Evolutionary conservation across 2,329 filamentous ascomycete genomes (phyloP).

Genomic region (Talaromyces sp.): DNA sequence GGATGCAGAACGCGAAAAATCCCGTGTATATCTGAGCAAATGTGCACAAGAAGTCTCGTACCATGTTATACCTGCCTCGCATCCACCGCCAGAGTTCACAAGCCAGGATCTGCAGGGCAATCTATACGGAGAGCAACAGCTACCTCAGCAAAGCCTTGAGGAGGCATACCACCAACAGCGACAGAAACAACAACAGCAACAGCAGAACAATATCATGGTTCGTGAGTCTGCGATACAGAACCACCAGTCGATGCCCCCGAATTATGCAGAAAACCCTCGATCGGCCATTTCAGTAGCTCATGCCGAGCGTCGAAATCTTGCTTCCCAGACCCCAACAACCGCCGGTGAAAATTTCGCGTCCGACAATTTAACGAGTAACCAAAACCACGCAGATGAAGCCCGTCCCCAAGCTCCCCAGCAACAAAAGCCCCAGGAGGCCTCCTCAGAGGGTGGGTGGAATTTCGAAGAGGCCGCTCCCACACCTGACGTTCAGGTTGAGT

Average conservation of each 20-base stretch:
- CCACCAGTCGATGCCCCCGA: constrained; percentile 59
- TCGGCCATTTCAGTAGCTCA: constrained; percentile 47
- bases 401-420: constrained; percentile 40
- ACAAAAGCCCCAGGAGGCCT: constrained; percentile 46
- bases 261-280: constrained; percentile 43
- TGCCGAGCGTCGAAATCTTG: constrained; percentile 18
- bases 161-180: constrained; percentile 60
- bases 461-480: constrained; percentile 74
- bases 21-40: constrained; percentile 62
- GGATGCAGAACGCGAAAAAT: constrained; percentile 62
- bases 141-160: constrained; percentile 58
- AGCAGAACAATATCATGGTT: constrained; percentile 42
- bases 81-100: constrained; percentile 56
- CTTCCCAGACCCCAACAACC: background rate
- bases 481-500: constrained; percentile 36
- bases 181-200: constrained; percentile 50
- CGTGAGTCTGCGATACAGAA: constrained; percentile 58
- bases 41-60: constrained; percentile 69
- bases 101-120: constrained; percentile 46
- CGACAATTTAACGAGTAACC: constrained; percentile 4
- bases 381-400: constrained; percentile 1
- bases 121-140: constrained; percentile 49
- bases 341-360: background rate
- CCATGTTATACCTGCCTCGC: constrained; percentile 63
- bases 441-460: constrained; percentile 73